A percentile compares a stretch with the other conserved stretches of the same genome.
Evolutionary conservation across 192 early-diverging fungal genomes (phyloP).

Genomic region (Coemansia sp.): DNA sequence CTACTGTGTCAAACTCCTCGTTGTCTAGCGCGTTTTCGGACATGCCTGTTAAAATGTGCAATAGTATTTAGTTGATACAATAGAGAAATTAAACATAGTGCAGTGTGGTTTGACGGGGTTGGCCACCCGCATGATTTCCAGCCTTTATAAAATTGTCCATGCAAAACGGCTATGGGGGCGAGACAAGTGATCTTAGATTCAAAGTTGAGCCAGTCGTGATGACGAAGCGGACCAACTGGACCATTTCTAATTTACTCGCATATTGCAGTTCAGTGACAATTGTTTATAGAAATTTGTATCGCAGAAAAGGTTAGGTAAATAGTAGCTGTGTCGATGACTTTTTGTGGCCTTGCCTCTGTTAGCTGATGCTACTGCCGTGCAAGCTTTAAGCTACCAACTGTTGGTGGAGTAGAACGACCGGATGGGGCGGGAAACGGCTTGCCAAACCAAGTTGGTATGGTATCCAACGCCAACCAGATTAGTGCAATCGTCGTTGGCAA

Average conservation of each 20-base stretch:
- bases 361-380: background rate
- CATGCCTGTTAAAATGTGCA: background rate
- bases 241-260: background rate
- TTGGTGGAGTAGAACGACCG: background rate
- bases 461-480: constrained; percentile 1
- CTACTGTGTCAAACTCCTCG: constrained; percentile 72
- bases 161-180: background rate
- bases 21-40: constrained; percentile 35
- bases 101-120: background rate
- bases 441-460: background rate
- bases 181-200: background rate
- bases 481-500: constrained; percentile 10
- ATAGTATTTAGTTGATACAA: background rate
- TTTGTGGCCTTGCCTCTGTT: background rate
- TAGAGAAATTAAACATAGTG: background rate
- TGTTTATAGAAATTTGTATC: background rate
- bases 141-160: background rate
- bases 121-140: background rate
- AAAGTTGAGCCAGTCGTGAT: background rate
- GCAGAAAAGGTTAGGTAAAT: background rate
- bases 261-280: background rate
- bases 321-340: background rate
- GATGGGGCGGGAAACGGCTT: background rate
- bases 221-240: background rate
- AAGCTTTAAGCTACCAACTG: background rate